Evolutionary conservation across 495 filamentous ascomycete genomes (phyloP).

Genomic region (Cryomyces minteri): DNA sequence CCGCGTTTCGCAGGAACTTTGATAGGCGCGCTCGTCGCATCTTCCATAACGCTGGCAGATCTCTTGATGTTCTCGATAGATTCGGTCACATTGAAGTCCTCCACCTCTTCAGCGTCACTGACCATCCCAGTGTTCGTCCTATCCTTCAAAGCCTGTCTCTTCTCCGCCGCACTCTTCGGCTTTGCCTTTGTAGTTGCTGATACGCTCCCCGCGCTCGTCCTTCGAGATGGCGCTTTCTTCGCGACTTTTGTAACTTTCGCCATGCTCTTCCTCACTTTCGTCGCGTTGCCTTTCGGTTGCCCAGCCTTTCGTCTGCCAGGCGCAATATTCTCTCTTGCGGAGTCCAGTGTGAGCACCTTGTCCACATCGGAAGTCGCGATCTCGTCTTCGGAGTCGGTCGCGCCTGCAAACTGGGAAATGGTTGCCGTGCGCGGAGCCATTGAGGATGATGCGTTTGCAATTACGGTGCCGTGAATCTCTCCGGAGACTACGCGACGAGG

Average conservation of each 20-base stretch:
- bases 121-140: slow-evolving; percentile 26
- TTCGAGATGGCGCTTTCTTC: slow-evolving; percentile 9
- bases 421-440: too few relatives aligned
- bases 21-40: slow-evolving; percentile 12
- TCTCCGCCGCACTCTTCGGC: slow-evolving; percentile 15
- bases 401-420: too few relatives aligned
- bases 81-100: slow-evolving; percentile 18
- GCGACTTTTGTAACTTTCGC: slow-evolving; percentile 1
- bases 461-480: too few relatives aligned
- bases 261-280: not conserved
- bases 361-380: slow-evolving; percentile 17
- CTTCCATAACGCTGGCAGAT: slow-evolving; percentile 21
- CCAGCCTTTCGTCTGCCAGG: slow-evolving; percentile 5
- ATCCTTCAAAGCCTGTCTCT: slow-evolving; percentile 31
- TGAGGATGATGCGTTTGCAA: too few relatives aligned
- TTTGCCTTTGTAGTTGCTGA: slow-evolving; percentile 12
- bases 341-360: slow-evolving; percentile 20
- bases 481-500: too few relatives aligned
- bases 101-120: slow-evolving; percentile 35
- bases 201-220: slow-evolving; percentile 7
- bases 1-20: not conserved
- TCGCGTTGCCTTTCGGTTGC: not conserved
- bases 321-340: slow-evolving; percentile 13
- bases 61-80: not conserved
- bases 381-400: slow-evolving; percentile 34